phyloP scores from a whole-genome alignment of 2,329 filamentous ascomycete genomes.

The Botryotinia calthae region DNA sequence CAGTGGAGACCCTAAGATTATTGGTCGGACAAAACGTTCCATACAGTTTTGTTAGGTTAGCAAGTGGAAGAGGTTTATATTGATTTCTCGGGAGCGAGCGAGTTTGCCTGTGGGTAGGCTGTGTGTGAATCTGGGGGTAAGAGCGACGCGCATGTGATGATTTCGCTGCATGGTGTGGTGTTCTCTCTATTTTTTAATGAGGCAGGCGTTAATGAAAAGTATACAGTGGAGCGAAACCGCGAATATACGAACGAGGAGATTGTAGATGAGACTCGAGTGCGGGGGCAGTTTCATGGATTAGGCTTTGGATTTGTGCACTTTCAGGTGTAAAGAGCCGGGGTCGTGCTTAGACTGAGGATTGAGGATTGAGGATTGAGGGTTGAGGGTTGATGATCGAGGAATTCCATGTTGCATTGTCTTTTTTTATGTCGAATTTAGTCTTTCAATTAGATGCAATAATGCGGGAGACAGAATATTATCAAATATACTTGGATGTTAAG shows the following conservation, averaged over 20 bases:
- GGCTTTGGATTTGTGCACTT: not conserved
- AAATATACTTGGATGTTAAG: not conserved
- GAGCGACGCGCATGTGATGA: not conserved
- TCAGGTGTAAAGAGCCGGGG: not conserved
- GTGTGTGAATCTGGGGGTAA: not conserved
- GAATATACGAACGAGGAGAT: not conserved
- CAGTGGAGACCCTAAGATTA: conserved; percentile 74
- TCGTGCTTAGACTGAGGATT: not conserved
- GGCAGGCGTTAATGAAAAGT: not conserved
- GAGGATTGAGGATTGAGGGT: not conserved
- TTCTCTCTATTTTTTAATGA: conserved; percentile 3
- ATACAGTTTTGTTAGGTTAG: conserved; percentile 81
- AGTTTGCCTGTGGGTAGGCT: not conserved
- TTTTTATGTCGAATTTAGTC: not conserved
- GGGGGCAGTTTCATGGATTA: not conserved
- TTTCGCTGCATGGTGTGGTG: not conserved
- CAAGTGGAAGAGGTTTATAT: conserved; percentile 56
- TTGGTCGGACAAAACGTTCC: conserved; percentile 84
- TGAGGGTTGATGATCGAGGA: not conserved
- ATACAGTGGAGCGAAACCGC: not conserved
- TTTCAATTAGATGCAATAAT: not conserved
- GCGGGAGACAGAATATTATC: not conserved
- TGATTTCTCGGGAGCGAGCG: conserved; percentile 25
- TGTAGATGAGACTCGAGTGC: conserved; percentile 4
- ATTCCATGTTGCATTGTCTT: not conserved